Evolutionary conservation across 2,329 filamentous ascomycete genomes (phyloP), one percentile per base, ranked within the genome.

Genomic region (Colletotrichum sp.): DNA sequence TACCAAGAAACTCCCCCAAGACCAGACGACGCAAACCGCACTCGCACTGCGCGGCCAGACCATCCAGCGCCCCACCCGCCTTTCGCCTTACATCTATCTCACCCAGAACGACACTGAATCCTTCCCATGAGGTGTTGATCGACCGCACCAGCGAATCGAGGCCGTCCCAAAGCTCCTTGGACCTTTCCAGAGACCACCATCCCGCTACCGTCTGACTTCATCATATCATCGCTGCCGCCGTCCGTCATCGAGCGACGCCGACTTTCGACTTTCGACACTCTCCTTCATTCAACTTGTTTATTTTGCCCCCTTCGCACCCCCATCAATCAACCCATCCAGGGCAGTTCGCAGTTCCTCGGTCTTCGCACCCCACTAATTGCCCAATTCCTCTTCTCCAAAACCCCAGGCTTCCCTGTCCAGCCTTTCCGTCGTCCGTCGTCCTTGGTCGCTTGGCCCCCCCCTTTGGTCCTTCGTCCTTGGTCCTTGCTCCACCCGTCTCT

Each of bases 381-480:
- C 61, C 52, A 32, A 28, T 61, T 38, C 52, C 24, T 52, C 69
- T 68, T 36, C n/a, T 30, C n/a, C 14, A 14, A 26, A 62, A 10
- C 52, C 18, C 69, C 55, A 62, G 72, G 61, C 24, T 61, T 67
- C 72, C 62, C 58, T 62, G 72, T 43, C 32, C 58, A 38, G 32
- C 58, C 65, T 38, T 38, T 59, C 68, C 52, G 32, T 67, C 62
- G 13, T 30, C 38, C 62, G 38, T 43, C 56, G 63, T 56, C 38
- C 68, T 65, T 65, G 55, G 56, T 61, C 36, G 30, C 61, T 59
- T 58, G 65, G 65, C 70, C 64, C 34, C 30, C 30, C 65, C 61
- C 48, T 65, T 34, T 71, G 68, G 68, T 71, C 48, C 36, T 74
- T 71, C 16, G 68, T 56, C 56, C 65, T 63, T 55, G 32, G 71